Evolutionary conservation across 2,329 filamentous ascomycete species (phyloP).

Genomic region (Rosellinia necatrix): DNA sequence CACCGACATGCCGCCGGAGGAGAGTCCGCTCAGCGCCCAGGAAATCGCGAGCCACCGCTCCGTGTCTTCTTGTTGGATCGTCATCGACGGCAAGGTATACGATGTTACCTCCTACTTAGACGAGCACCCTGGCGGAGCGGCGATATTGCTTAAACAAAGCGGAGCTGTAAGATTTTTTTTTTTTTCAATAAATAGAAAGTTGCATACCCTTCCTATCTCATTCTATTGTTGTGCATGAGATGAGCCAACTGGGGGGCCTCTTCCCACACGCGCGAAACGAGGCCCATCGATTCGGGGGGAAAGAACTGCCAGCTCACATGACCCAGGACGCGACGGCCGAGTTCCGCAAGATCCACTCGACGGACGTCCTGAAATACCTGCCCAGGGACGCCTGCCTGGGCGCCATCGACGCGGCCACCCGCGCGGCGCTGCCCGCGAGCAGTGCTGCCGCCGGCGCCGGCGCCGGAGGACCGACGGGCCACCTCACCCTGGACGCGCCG

Average conservation of each 20-base stretch:
- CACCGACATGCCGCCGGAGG: slow-evolving; percentile 3
- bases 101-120: slow-evolving; percentile 46
- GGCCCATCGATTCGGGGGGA: too few relatives aligned
- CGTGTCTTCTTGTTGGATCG: slow-evolving; percentile 45
- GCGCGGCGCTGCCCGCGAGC: slow-evolving; percentile 29
- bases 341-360: slow-evolving; percentile 40
- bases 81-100: slow-evolving; percentile 42
- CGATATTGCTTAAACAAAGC: slow-evolving; percentile 38
- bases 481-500: neutral
- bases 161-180: slow-evolving; percentile 41
- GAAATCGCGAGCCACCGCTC: slow-evolving; percentile 44
- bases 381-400: slow-evolving; percentile 39
- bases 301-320: slow-evolving; percentile 5
- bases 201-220: neutral
- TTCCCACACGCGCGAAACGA: too few relatives aligned
- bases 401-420: slow-evolving; percentile 34
- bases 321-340: slow-evolving; percentile 41
- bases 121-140: slow-evolving; percentile 40
- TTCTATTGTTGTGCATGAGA: neutral
- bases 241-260: too few relatives aligned
- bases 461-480: neutral
- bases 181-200: too few relatives aligned
- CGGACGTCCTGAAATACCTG: slow-evolving; percentile 39
- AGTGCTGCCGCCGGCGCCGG: neutral
- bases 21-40: slow-evolving; percentile 35